These are phyloP conservation scores for Aspergillus calidoustus DNA, from an alignment of 2,329 filamentous ascomycete species.

Conservation along the genomic window DNA sequence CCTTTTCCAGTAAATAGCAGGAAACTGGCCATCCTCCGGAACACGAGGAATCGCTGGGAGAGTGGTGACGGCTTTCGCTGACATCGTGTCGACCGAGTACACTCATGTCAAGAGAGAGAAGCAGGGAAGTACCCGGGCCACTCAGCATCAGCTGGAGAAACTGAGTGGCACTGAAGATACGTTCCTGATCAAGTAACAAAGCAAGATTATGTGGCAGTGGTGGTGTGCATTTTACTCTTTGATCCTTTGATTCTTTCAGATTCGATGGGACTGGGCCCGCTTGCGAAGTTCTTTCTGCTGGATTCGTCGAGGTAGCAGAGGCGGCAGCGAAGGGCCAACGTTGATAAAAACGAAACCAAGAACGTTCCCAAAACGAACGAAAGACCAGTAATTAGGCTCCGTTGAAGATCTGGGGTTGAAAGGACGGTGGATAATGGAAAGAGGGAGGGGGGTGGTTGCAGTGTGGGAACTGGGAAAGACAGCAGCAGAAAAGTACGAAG, in stretches of 20 bases:
- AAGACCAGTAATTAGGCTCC: slow-evolving; percentile 6
- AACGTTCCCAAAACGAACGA: neutral
- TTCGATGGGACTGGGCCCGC: slow-evolving; percentile 17
- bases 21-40: slow-evolving; percentile 20
- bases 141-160: slow-evolving; percentile 13
- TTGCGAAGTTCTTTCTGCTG: slow-evolving; percentile 2
- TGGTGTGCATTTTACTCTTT: slow-evolving; percentile 17
- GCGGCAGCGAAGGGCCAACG: neutral
- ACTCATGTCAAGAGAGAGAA: slow-evolving; percentile 29
- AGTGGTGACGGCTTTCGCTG: slow-evolving; percentile 18
- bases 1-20: slow-evolving; percentile 29
- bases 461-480: slow-evolving; percentile 10
- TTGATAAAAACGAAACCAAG: neutral
- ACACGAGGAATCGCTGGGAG: slow-evolving; percentile 15
- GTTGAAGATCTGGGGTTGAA: slow-evolving; percentile 10
- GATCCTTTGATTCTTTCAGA: slow-evolving; percentile 10
- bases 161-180: neutral
- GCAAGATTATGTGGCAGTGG: slow-evolving; percentile 15
- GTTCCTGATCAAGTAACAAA: neutral
- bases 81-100: slow-evolving; percentile 23
- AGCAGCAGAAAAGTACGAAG: slow-evolving; percentile 13
- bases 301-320: neutral
- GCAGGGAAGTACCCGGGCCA: slow-evolving; percentile 13
- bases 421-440: slow-evolving; percentile 8
- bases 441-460: slow-evolving; percentile 7